A percentile compares a stretch with the other conserved stretches of the same genome.
Conservation (phyloP, 805 yeast species). For the Kregervanrija fluxuum region DNA sequence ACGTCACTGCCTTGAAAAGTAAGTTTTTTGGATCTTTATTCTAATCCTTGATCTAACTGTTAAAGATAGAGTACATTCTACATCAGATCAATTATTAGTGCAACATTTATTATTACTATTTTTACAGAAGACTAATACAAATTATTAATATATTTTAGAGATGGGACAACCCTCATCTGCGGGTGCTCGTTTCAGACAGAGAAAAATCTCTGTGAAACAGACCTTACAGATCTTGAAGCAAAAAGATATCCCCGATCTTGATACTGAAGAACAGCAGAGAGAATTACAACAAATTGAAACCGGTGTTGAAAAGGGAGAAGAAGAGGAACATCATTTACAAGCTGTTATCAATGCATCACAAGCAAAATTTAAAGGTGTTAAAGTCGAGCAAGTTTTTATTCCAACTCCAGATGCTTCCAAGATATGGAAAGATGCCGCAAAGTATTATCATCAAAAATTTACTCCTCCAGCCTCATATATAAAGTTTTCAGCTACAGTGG, state of each 20-base stretch:
- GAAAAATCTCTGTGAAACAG: slow-evolving; percentile 91
- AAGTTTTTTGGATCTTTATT: too few species aligned
- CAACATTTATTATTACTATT: too few species aligned
- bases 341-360: slow-evolving; percentile 80
- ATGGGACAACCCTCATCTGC: slow-evolving; percentile 33
- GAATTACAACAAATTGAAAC: slow-evolving; percentile 88
- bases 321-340: slow-evolving; percentile 92
- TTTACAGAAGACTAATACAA: too few species aligned
- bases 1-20: too few species aligned
- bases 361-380: slow-evolving; percentile 49
- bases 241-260: slow-evolving; percentile 72
- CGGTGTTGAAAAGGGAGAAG: slow-evolving; percentile 97
- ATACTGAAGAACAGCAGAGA: slow-evolving; percentile 72
- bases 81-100: too few species aligned
- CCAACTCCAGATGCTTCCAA: slow-evolving; percentile 96
- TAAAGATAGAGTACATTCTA: too few species aligned
- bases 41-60: too few species aligned
- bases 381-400: slow-evolving; percentile 59
- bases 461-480: slow-evolving; percentile 72
- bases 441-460: slow-evolving; percentile 64
- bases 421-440: slow-evolving; percentile 68
- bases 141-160: too few species aligned
- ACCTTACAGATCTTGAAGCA: slow-evolving; percentile 71
- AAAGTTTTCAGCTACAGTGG: slow-evolving; percentile 90
- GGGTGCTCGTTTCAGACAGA: slow-evolving; percentile 80